Conservation (phyloP, 139 green algal species). For the Chlamydomonas schloesseri region DNA sequence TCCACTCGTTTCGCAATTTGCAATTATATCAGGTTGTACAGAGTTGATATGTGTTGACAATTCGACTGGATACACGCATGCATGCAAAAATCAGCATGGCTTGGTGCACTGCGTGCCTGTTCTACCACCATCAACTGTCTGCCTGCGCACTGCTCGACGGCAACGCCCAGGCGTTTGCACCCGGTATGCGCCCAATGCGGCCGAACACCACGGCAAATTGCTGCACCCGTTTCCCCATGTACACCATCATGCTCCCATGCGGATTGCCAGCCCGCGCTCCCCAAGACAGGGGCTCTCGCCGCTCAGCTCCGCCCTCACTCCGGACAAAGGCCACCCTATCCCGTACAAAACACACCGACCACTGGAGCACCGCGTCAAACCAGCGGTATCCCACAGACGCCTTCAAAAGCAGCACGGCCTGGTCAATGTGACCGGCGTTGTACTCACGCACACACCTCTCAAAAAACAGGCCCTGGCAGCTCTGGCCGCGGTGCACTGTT, state of each 20-base stretch:
- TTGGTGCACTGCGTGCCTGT: too few relatives aligned
- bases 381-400: background rate
- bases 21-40: too few relatives aligned
- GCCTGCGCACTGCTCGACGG: too few relatives aligned
- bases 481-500: background rate
- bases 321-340: background rate
- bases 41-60: too few relatives aligned
- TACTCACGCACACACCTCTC: background rate
- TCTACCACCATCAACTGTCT: too few relatives aligned
- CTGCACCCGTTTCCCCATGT: background rate
- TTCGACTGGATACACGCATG: too few relatives aligned
- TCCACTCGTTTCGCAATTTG: too few relatives aligned
- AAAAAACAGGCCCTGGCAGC: background rate
- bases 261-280: background rate
- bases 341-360: background rate
- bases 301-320: background rate
- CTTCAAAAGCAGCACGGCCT: background rate
- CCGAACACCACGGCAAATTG: background rate
- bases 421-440: background rate
- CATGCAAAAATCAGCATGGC: too few relatives aligned
- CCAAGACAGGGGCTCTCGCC: background rate
- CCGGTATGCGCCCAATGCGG: background rate
- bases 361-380: background rate
- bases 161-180: too few relatives aligned
- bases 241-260: slow-evolving; percentile 4